phyloP scores from a whole-genome alignment of 768 basidiomycete species.

The Rickenella mellea region DNA sequence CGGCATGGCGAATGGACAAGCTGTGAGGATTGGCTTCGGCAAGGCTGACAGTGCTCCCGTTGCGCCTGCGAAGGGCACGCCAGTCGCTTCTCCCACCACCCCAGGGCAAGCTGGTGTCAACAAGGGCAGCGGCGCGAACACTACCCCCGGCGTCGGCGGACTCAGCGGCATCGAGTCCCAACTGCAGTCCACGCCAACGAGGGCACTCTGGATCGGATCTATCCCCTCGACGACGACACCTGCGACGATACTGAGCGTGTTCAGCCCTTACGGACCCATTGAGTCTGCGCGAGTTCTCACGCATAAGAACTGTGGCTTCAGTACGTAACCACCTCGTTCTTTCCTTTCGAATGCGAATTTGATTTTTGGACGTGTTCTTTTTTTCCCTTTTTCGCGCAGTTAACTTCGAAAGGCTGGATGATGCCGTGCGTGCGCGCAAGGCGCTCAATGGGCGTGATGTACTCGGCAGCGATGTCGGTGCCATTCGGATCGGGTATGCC shows the following conservation, averaged over 20 bases:
- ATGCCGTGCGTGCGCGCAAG: constrained; percentile 91
- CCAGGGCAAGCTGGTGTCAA: constrained; percentile 35
- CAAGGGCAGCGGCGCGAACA: constrained; percentile 38
- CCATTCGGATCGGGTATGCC: constrained; percentile 94
- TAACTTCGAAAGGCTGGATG: constrained; percentile 96
- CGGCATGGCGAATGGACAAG: constrained; percentile 89
- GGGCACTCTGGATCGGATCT: constrained; percentile 96
- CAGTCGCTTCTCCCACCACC: constrained; percentile 55
- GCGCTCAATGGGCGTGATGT: constrained; percentile 94
- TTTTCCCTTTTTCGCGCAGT: constrained; percentile 33
- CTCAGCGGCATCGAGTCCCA: constrained; percentile 74
- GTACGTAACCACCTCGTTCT: constrained; percentile 30
- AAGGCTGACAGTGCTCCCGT: constrained; percentile 96
- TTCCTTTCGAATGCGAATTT: constrained; percentile 5
- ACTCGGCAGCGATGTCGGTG: constrained; percentile 91
- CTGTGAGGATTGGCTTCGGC: constrained; percentile 95
- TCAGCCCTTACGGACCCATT: constrained; percentile 95
- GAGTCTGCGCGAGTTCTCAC: constrained; percentile 94
- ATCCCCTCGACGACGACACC: constrained; percentile 95
- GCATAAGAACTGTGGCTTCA: constrained; percentile 95
- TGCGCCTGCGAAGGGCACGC: constrained; percentile 71
- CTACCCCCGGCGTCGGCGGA: constrained; percentile 24
- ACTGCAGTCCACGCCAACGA: constrained; percentile 82
- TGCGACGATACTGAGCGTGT: constrained; percentile 88
- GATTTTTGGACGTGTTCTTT: not conserved